Evolutionary conservation across 345 rosid genomes (phyloP), one percentile per base, ranked within the genome.

Genomic region (Crucihimalaya himalaica): DNA sequence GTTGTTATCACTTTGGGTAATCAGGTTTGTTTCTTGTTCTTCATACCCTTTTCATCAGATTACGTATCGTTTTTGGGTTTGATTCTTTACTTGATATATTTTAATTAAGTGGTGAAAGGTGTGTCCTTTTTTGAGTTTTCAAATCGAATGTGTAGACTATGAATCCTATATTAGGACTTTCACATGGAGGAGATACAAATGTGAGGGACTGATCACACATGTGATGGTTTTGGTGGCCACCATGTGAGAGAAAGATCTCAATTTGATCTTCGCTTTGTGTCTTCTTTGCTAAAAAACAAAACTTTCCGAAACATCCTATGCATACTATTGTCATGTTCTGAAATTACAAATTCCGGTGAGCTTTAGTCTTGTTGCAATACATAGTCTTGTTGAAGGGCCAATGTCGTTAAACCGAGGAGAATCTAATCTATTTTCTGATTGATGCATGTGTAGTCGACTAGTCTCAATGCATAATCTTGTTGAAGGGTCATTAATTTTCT

Each of bases 1-100:
- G 86, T 81, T 58, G 83, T 81, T 71, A 0, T 87, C 80, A 68
- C 83, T 43, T 63, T 74, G 68, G 84, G 66, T 23, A 25, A 72
- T n/a, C 89, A 89, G 89, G 81, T 78, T 66, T 51, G 61, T 37
- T 6, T 71, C 2, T 52, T 40, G 21, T 18, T 28, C 13, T 18
- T 28, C 13, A 2, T 64, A 18, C n/a, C 51, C 16, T n/a, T 51
- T 14, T 34, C 8, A 51, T 70, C 5, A 18, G 4, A 18, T 48
- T 55, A 25, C 0, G 32, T 53, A 61, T 51, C 40, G 32, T 25
- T 61, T 23, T 47, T 10, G 32, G 40, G 5, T 15, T 51, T 61
- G 25, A 23, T 23, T 2, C 25, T 23, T 23, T 23, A 23, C 25
- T 23, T 2, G 23, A 32, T 3, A 6, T 3, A 7, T 23, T 25